Evolutionary conservation across 306 rosid species (phyloP), one percentile per base, ranked within the genome.

Genomic region (Dalbergia cochinchinensis): DNA sequence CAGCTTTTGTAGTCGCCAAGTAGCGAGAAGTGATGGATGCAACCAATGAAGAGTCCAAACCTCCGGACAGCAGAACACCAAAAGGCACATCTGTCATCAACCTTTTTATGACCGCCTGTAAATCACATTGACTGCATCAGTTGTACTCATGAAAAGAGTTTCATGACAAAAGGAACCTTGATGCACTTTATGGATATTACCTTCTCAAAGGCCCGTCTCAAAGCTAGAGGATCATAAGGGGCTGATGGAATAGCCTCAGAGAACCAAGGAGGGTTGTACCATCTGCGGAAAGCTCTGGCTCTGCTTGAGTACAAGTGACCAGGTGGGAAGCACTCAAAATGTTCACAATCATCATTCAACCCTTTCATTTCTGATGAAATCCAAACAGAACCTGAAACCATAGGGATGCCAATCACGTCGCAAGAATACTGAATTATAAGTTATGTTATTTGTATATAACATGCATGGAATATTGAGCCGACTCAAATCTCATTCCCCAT

Each of bases 51-150:
- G 98, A 96, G 78, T 96, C 99, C 66, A 96, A 63, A 65, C 99
- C 99, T 13, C 98, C 98, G 1, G 97, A 96, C 2, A 96, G 93
- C 48, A 96, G 88, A 76, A 96, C 98, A 13, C 99, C 98, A 0
- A 96, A 96, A 48, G 99, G 99, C 75, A 93, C 99, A 89, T 96
- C 99, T 35, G 94, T 96, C 99, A 96, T 96, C 68, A 93, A 82
- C 88, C 99, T 88, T 70, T 96, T 96, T 85, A 89, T 88, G 57
- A 93, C 99, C 42, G 98, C 93, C 97, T 96, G 91, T 73, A 37
- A 79, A 66, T 74, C 31, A 59, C 73, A 79, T 54, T 61, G 64
- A 59, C 8, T 15, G 22, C 11, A 59, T 84, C 44, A 76, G 83
- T 15, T 41, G 37, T 5, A 18, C 7, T 16, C n/a, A 11, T 4